Percentiles rank a stretch among this genome's conserved stretches.
Conservation (phyloP, 176 grass and related monocot genomes). For the Poa pratensis region DNA sequence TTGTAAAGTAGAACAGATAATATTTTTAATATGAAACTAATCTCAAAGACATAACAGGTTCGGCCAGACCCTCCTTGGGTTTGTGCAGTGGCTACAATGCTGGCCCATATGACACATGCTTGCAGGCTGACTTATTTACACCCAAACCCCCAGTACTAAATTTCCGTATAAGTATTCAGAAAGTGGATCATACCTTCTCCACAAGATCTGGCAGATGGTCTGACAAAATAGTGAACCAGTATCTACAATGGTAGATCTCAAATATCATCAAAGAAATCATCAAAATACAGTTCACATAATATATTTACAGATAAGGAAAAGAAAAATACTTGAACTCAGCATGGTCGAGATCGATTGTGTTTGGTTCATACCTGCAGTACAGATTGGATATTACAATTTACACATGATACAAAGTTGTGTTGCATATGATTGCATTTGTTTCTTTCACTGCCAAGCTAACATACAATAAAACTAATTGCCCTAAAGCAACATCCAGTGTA, state of each 20-base stretch:
- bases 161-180: slow-evolving; percentile 8
- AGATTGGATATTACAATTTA: slow-evolving; percentile 34
- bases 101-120: background rate
- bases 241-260: slow-evolving; percentile 62
- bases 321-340: slow-evolving; percentile 88
- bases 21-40: slow-evolving; percentile 4
- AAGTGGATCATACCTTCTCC: slow-evolving; percentile 74
- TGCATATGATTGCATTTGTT: slow-evolving; percentile 21
- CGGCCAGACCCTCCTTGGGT: background rate
- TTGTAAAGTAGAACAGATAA: background rate
- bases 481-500: background rate
- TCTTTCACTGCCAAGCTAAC: slow-evolving; percentile 18
- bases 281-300: slow-evolving; percentile 9
- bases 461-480: background rate
- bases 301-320: slow-evolving; percentile 41
- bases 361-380: slow-evolving; percentile 91
- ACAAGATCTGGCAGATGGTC: slow-evolving; percentile 87
- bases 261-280: slow-evolving; percentile 41
- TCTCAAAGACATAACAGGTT: background rate
- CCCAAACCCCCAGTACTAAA: background rate
- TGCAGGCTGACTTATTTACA: background rate
- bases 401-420: background rate
- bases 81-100: background rate
- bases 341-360: slow-evolving; percentile 91
- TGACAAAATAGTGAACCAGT: slow-evolving; percentile 90